A percentile compares a stretch with the other conserved stretches of the same genome.
Evolutionary conservation across 805 yeast species (phyloP).

Genomic region (Yamadazyma paraphyllophila): DNA sequence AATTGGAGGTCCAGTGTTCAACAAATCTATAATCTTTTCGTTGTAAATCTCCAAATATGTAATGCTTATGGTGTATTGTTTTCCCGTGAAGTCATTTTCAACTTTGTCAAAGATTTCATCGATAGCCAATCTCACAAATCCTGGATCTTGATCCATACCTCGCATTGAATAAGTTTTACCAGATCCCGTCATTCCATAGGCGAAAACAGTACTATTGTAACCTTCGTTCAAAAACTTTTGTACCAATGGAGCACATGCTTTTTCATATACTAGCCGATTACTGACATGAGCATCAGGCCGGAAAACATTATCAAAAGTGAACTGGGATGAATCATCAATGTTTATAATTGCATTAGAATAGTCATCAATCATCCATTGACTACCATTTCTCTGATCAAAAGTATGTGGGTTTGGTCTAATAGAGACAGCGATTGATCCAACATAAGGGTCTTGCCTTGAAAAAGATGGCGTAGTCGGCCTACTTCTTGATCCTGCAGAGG

Average conservation of each 20-base stretch:
- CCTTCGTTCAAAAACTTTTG: slow-evolving; percentile 60
- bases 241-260: slow-evolving; percentile 53
- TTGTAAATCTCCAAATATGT: slow-evolving; percentile 86
- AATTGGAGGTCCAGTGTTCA: slow-evolving; percentile 33
- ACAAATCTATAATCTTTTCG: slow-evolving; percentile 78
- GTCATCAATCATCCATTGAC: slow-evolving; percentile 48
- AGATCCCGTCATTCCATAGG: slow-evolving; percentile 93
- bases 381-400: slow-evolving; percentile 28
- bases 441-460: slow-evolving; percentile 42
- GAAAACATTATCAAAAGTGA: slow-evolving; percentile 78
- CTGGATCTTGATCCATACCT: slow-evolving; percentile 61
- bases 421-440: slow-evolving; percentile 74
- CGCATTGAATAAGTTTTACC: slow-evolving; percentile 90
- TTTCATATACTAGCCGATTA: slow-evolving; percentile 61
- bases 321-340: slow-evolving; percentile 56
- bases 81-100: slow-evolving; percentile 22
- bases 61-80: slow-evolving; percentile 49
- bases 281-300: slow-evolving; percentile 42
- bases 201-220: slow-evolving; percentile 84
- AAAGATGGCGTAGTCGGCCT: slow-evolving; percentile 41
- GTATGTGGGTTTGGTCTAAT: slow-evolving; percentile 71
- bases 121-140: slow-evolving; percentile 70
- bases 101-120: slow-evolving; percentile 54
- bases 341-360: slow-evolving; percentile 40
- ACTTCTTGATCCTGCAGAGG: slow-evolving; percentile 18